Base-by-base conservation (phyloP, 1,284 basidiomycete genomes). In the Leccinum angustisporum region DNA sequence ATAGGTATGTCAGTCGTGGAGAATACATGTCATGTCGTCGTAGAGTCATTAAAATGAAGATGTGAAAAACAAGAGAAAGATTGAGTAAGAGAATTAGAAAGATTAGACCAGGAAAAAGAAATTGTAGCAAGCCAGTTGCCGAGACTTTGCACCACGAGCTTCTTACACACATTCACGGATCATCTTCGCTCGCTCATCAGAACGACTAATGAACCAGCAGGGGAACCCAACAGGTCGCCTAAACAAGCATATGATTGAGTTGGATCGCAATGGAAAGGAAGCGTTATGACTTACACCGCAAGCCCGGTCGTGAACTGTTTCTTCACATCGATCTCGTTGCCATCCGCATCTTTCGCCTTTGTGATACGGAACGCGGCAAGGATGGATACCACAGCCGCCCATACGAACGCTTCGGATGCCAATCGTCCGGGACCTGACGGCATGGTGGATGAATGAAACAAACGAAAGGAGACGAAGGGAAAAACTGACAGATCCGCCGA, bases 281-380 rank as follows among this genome's bases (percentile, higher is more conserved):
- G 30, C 2, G 8, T 14, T 8, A 51, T 33, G 31, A 69, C 76
- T 13, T 63, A 79, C 79, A 68, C 63, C 1, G 75, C 67, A 16
- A 75, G 50, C 10, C 75, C 72, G 8, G 72, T 66, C 33, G 68
- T 71, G 67, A 77, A 80, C 14, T 63, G 67, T 25, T 66, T 64
- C 38, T 67, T 63, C 8, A 78, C 75, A 11, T 76, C 65, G 2
- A 77, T 69, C 48, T 76, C 74, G n/a, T 63, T 62, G 0, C 78
- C 76, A 33, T 73, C 57, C 27, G 61, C 65, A 59, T 78, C 76
- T n/a, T 65, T 61, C 8, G 75, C 72, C 62, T 77, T 79, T 0
- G 68, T 66, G 30, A 82, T 76, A 50, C 72, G 63, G 58, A 80
- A 80, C 11, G 69, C 63, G 4, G 79, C 75, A n/a, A 82, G 71